These are phyloP conservation scores for Penicillium sp. DNA, from an alignment of 2,329 filamentous ascomycete species.

Conservation along the genomic window DNA sequence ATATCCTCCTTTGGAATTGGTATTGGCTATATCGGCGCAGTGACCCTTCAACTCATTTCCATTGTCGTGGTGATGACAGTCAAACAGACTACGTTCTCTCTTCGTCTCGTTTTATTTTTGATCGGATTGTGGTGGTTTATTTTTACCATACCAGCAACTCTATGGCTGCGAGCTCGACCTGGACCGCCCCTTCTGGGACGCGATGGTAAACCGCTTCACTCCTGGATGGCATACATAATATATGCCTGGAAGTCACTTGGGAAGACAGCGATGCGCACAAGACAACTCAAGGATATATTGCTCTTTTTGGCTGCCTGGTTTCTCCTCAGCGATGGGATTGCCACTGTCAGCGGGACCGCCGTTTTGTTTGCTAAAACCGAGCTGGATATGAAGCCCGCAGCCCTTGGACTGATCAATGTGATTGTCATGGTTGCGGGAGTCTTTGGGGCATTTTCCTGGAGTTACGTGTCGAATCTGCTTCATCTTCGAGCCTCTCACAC, in stretches of 20 bases:
- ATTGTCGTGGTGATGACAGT: conserved; percentile 70
- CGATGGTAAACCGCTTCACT: conserved; percentile 37
- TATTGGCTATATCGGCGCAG: conserved; percentile 82
- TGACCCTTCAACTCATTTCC: conserved; percentile 75
- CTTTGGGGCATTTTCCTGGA: conserved; percentile 84
- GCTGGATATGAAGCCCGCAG: conserved; percentile 81
- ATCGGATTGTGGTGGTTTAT: conserved; percentile 89
- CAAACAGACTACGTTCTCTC: conserved; percentile 74
- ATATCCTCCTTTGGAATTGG: conserved; percentile 92
- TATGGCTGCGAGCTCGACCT: conserved; percentile 83
- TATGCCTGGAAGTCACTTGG: conserved; percentile 86
- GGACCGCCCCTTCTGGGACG: conserved; percentile 65
- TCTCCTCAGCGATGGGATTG: conserved; percentile 85
- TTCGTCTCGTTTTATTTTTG: conserved; percentile 78
- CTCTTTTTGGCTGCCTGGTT: conserved; percentile 92
- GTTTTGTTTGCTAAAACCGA: conserved; percentile 94
- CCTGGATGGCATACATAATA: conserved; percentile 66
- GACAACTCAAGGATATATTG: conserved; percentile 69
- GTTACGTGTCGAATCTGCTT: conserved; percentile 65
- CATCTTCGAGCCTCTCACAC: conserved; percentile 74
- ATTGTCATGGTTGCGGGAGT: conserved; percentile 82
- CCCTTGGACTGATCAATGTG: conserved; percentile 86
- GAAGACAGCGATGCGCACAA: conserved; percentile 70
- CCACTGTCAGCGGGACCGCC: conserved; percentile 88
- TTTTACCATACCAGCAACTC: conserved; percentile 80